These are phyloP conservation scores for Forsythia viridissima DNA, from an alignment of 257 asterid species.

Conservation along the genomic window DNA sequence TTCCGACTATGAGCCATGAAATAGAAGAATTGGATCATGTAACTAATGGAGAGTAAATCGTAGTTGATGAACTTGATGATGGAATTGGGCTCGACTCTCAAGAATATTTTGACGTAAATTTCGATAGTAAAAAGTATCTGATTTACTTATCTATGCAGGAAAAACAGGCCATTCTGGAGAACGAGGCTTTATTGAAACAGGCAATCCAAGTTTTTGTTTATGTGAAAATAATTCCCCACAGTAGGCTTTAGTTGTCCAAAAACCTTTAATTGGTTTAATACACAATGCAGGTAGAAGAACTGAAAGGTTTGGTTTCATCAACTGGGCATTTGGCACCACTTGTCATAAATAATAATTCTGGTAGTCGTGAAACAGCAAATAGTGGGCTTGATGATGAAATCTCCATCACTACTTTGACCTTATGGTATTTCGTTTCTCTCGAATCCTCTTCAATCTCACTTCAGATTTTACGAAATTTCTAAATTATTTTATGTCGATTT, in stretches of 20 bases:
- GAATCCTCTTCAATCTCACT: neutral
- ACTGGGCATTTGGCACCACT: constrained; percentile 3
- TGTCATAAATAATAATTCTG: constrained; percentile 10
- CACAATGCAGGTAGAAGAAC: neutral
- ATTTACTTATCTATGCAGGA: neutral
- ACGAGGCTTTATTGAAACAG: neutral
- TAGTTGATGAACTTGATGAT: neutral
- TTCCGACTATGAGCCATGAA: neutral
- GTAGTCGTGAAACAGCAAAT: neutral
- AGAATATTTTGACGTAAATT: neutral
- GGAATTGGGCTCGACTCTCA: neutral
- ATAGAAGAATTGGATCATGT: neutral
- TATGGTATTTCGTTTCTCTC: neutral
- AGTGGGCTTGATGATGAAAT: neutral
- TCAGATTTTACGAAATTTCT: neutral
- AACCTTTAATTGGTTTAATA: neutral
- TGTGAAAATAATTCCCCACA: neutral
- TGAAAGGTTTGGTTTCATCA: neutral
- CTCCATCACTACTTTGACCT: neutral
- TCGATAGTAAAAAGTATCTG: neutral
- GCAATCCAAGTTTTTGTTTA: neutral
- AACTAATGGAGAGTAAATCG: neutral
- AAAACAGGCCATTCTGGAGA: neutral
- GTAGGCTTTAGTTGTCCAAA: neutral
- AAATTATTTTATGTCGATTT: neutral